Base-by-base conservation (phyloP, 2,329 filamentous ascomycete species). In the Aspergillus jensenii region DNA sequence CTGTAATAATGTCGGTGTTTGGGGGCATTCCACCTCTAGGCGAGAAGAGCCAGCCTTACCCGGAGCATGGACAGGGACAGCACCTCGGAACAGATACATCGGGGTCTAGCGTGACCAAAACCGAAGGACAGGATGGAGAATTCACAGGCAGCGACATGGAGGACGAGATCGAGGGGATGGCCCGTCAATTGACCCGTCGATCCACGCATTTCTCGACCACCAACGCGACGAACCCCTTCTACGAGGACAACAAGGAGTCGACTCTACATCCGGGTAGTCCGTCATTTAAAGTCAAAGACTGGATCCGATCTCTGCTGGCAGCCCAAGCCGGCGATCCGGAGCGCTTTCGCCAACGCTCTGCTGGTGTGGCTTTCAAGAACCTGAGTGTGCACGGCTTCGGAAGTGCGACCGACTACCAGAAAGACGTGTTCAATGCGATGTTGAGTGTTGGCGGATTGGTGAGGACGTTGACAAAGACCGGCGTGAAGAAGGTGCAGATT, bases 321-420 rank as follows among this genome's bases (percentile, higher is more conserved):
- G 70, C 79, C 25, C 74, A 74, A 19, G 77, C 78, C 33, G 77
- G 74, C 59, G 81, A 83, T 55, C 86, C 83, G 52, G 77, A 79
- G 61, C 69, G 74, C 11, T 85, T 85, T 71, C 74, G 73, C 1
- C 64, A 68, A 43, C 82, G 87, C 65, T 84, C 82, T 14, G 81
- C 84, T 0, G 87, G 88, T 46, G 80, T 91, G 44, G 80, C 81
- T 50, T 90, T 88, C 76, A 82, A 84, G 71, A 82, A 89, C 66
- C 76, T 91, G 56, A 89, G 84, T 59, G 86, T 90, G 4, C 85
- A 86, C 67, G 87, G 88, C 39, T 90, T 82, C 65, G 87, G 87
- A 44, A 82, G 81, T 41, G 78, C 84, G 1, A 89, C 87, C 1
- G 88, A 90, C 69, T 90, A 87, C 72, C 88, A 91, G 52, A 74